phyloP scores from a whole-genome alignment of 306 rosid genomes.

The Prinsepia uniflora region DNA sequence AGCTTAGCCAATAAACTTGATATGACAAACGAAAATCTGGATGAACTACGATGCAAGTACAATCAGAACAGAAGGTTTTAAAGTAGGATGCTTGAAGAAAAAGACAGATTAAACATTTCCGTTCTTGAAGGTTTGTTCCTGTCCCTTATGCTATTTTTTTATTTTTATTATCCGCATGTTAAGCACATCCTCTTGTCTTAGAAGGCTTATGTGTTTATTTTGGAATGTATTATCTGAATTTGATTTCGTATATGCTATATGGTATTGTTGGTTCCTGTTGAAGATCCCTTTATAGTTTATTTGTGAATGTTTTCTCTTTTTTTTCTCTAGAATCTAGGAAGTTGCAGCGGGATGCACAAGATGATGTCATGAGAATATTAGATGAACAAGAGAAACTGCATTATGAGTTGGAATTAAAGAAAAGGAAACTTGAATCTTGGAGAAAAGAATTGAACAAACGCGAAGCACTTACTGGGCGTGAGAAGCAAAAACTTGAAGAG shows the following conservation, averaged over 20 bases:
- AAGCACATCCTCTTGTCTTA: not conserved
- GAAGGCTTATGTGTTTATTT: not conserved
- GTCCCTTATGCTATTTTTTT: not conserved
- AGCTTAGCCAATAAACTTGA: constrained; percentile 64
- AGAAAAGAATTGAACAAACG: constrained; percentile 80
- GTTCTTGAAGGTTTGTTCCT: constrained; percentile 66
- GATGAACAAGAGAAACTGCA: constrained; percentile 83
- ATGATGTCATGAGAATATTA: constrained; percentile 56
- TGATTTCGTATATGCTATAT: not conserved
- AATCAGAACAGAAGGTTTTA: constrained; percentile 72
- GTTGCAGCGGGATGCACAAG: constrained; percentile 64
- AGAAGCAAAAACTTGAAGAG: constrained; percentile 81
- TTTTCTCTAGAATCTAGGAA: constrained; percentile 63
- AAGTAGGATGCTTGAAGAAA: constrained; percentile 79
- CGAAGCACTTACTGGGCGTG: constrained; percentile 79
- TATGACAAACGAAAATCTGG: constrained; percentile 58
- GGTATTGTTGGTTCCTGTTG: not conserved
- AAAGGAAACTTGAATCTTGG: constrained; percentile 74
- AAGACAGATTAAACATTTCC: constrained; percentile 60
- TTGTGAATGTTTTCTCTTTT: not conserved
- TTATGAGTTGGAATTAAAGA: constrained; percentile 67
- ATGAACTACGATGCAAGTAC: constrained; percentile 54
- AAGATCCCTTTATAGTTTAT: not conserved
- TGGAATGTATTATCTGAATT: not conserved
- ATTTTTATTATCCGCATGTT: not conserved